Percentiles rank a stretch among this genome's conserved stretches.
Conservation (phyloP, 2,329 filamentous ascomycete species). For the Neofusicoccum ribis region DNA sequence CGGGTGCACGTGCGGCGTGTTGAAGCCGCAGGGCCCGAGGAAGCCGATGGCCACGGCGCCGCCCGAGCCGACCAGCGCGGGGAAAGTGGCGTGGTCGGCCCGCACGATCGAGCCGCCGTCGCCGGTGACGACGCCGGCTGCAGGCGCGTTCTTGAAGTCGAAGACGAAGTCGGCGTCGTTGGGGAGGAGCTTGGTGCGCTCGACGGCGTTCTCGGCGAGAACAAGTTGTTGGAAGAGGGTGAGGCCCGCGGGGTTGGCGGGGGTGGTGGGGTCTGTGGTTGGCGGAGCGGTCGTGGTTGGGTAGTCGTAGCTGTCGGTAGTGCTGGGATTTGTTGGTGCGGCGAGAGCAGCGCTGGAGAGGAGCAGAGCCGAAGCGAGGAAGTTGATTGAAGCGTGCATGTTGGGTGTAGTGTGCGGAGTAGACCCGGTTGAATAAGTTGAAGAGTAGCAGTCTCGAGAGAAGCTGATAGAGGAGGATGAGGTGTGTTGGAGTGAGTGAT, state of each 20-base stretch:
- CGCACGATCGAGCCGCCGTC: slow-evolving; percentile 19
- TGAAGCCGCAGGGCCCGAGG: slow-evolving; percentile 28
- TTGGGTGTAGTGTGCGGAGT: no score
- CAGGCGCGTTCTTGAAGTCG: slow-evolving; percentile 19
- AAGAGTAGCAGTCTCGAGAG: no score
- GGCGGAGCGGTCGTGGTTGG: no score
- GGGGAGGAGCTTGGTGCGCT: slow-evolving; percentile 18
- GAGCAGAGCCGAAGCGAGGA: no score
- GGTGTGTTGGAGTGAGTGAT: no score
- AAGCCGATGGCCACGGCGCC: slow-evolving; percentile 19
- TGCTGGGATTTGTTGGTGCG: no score
- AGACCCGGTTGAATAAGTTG: no score
- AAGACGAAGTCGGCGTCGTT: slow-evolving; percentile 19
- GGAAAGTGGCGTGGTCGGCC: slow-evolving; percentile 16
- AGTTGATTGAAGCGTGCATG: no score
- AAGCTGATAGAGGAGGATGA: no score
- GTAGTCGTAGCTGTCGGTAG: no score
- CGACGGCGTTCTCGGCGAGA: slow-evolving; percentile 13
- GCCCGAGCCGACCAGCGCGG: slow-evolving; percentile 13
- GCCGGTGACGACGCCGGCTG: slow-evolving; percentile 2
- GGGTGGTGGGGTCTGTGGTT: background rate
- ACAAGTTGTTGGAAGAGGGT: slow-evolving; percentile 1
- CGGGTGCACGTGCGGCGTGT: slow-evolving; percentile 58
- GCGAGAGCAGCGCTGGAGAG: no score
- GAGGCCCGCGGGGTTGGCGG: background rate